Conservation (phyloP, 768 basidiomycete genomes). For the Pulveroboletus ravenelii region DNA sequence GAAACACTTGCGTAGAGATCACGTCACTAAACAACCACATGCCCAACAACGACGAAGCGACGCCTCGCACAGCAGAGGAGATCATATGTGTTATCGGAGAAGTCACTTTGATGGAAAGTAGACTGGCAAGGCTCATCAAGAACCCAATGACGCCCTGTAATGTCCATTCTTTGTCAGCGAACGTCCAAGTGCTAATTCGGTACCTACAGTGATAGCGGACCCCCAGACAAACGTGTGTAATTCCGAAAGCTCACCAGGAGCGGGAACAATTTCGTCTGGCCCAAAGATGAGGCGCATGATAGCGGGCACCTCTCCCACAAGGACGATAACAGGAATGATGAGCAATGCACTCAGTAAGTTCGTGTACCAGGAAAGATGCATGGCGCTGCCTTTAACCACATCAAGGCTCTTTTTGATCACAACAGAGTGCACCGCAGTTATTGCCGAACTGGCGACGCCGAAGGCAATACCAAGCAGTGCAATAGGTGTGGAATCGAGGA, state of each 20-base stretch:
- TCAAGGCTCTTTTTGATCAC: slow-evolving; percentile 86
- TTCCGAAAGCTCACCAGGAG: slow-evolving; percentile 41
- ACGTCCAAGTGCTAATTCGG: not conserved
- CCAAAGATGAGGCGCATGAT: slow-evolving; percentile 59
- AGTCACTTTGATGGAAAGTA: slow-evolving; percentile 94
- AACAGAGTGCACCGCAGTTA: slow-evolving; percentile 87
- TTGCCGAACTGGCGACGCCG: slow-evolving; percentile 79
- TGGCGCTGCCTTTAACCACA: slow-evolving; percentile 77
- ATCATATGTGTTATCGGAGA: slow-evolving; percentile 98
- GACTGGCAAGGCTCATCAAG: slow-evolving; percentile 89
- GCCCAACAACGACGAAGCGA: slow-evolving; percentile 82
- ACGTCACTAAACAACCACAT: slow-evolving; percentile 78
- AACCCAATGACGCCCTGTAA: slow-evolving; percentile 80
- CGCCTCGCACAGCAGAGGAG: slow-evolving; percentile 91
- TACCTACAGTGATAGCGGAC: slow-evolving; percentile 68
- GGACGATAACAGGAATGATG: slow-evolving; percentile 65
- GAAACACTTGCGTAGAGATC: slow-evolving; percentile 61
- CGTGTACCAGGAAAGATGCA: slow-evolving; percentile 88
- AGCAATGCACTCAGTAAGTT: slow-evolving; percentile 76
- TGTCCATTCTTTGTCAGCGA: not conserved
- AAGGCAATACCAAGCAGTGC: slow-evolving; percentile 67
- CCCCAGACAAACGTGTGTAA: slow-evolving; percentile 72
- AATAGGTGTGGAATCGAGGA: slow-evolving; percentile 64
- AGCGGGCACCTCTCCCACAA: slow-evolving; percentile 71
- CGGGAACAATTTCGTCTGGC: slow-evolving; percentile 32